phyloP scores from a whole-genome alignment of 2,329 filamentous ascomycete genomes.

The Phaeophleospora eucalypticola region DNA sequence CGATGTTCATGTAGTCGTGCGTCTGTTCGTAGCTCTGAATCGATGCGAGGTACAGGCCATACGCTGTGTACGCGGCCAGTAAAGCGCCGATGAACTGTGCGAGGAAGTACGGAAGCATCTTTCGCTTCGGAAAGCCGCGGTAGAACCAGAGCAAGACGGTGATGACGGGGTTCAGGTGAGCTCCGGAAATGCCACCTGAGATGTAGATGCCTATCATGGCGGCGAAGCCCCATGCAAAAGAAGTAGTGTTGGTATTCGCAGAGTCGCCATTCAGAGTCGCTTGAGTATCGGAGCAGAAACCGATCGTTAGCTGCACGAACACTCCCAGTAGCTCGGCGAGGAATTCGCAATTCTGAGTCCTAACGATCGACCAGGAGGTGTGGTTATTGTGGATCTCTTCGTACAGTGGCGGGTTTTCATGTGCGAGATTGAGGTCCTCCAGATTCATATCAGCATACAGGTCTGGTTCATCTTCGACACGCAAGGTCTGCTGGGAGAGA shows the following conservation, averaged over 20 bases:
- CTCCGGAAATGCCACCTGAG: slow-evolving; percentile 47
- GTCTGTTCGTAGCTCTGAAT: slow-evolving; percentile 29
- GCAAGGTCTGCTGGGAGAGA: slow-evolving; percentile 25
- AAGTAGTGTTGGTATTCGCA: slow-evolving; percentile 41
- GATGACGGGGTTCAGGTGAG: slow-evolving; percentile 47
- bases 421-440: slow-evolving; percentile 32
- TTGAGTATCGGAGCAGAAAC: slow-evolving; percentile 48
- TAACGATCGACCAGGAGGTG: slow-evolving; percentile 46
- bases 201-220: slow-evolving; percentile 46
- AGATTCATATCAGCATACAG: slow-evolving; percentile 43
- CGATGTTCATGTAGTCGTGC: slow-evolving; percentile 26
- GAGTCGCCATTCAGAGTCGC: slow-evolving; percentile 33
- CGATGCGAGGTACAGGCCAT: slow-evolving; percentile 40
- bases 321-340: slow-evolving; percentile 52
- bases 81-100: slow-evolving; percentile 54
- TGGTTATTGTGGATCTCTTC: slow-evolving; percentile 48
- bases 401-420: slow-evolving; percentile 35
- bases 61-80: slow-evolving; percentile 46
- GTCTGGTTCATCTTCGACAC: slow-evolving; percentile 35
- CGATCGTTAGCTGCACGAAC: slow-evolving; percentile 36
- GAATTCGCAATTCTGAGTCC: slow-evolving; percentile 50
- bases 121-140: slow-evolving; percentile 51
- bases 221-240: slow-evolving; percentile 49
- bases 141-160: slow-evolving; percentile 42
- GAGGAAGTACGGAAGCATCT: slow-evolving; percentile 48